phyloP scores from a whole-genome alignment of 2,329 filamentous ascomycete species.

The Alternaria conjuncta region DNA sequence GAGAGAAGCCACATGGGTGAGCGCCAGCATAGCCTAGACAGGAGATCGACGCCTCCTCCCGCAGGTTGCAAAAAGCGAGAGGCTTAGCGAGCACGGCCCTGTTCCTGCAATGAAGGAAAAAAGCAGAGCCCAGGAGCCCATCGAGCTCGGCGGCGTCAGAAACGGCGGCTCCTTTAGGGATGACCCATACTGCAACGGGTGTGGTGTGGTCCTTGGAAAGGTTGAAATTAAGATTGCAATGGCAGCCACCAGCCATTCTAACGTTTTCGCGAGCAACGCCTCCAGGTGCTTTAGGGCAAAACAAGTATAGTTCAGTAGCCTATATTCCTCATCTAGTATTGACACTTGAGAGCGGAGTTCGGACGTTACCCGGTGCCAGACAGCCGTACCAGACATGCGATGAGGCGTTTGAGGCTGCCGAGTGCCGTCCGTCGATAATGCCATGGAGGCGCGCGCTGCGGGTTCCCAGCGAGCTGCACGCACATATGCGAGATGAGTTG shows the following conservation, averaged over 20 bases:
- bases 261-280: conserved; percentile 13
- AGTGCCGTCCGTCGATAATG: background rate
- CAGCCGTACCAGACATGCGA: conserved; percentile 1
- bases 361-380: conserved; percentile 10
- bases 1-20: conserved; percentile 21
- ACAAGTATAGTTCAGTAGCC: conserved; percentile 13
- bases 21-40: conserved; percentile 20
- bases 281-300: conserved; percentile 14
- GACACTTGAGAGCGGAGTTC: conserved; percentile 25
- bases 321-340: conserved; percentile 18
- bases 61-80: conserved; percentile 25
- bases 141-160: conserved; percentile 33
- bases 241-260: conserved; percentile 28
- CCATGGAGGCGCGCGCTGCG: background rate
- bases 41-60: conserved; percentile 32
- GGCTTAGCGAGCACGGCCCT: conserved; percentile 26
- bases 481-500: conserved; percentile 12
- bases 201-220: conserved; percentile 21
- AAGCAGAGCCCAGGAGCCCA: conserved; percentile 16
- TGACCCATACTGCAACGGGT: conserved; percentile 27
- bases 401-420: background rate
- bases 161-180: conserved; percentile 28
- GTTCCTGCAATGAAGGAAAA: conserved; percentile 17
- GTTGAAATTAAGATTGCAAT: conserved; percentile 37
- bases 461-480: conserved; percentile 12